These are phyloP conservation scores for Magnolia changhungtana DNA, from an alignment of 164 flowering plant genomes.

Conservation along the genomic window DNA sequence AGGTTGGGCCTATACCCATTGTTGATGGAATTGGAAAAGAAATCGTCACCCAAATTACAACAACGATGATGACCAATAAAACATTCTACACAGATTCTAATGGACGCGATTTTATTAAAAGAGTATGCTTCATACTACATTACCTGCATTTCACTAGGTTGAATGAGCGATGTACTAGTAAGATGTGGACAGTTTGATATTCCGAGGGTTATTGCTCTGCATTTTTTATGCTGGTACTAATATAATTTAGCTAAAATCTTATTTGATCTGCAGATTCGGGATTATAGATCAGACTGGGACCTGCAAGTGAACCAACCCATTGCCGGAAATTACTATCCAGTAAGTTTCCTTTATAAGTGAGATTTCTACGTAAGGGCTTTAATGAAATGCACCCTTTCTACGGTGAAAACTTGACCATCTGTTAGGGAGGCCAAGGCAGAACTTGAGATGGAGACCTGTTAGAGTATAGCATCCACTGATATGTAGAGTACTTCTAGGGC, in stretches of 20 bases:
- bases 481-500: too few relatives aligned
- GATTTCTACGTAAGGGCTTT: not conserved
- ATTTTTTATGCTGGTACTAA: not conserved
- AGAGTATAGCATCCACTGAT: not conserved
- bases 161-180: too few relatives aligned
- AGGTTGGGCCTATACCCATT: slow-evolving; percentile 44
- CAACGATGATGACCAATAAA: slow-evolving; percentile 61
- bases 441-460: not conserved
- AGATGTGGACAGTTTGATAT: not conserved
- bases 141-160: not conserved
- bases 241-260: not conserved
- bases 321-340: slow-evolving; percentile 97
- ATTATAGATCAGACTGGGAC: slow-evolving; percentile 84
- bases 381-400: not conserved
- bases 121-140: slow-evolving; percentile 43
- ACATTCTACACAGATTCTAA: slow-evolving; percentile 93
- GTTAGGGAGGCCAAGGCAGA: not conserved
- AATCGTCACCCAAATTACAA: slow-evolving; percentile 58
- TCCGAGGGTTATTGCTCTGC: not conserved
- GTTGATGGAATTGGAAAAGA: slow-evolving; percentile 90
- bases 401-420: not conserved
- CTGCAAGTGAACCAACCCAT: slow-evolving; percentile 75
- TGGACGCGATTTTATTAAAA: slow-evolving; percentile 88
- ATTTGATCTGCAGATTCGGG: slow-evolving; percentile 63
- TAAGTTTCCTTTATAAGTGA: slow-evolving; percentile 30